Evolutionary conservation across 495 filamentous ascomycete genomes (phyloP).

Genomic region (Eremomyces bilateralis): DNA sequence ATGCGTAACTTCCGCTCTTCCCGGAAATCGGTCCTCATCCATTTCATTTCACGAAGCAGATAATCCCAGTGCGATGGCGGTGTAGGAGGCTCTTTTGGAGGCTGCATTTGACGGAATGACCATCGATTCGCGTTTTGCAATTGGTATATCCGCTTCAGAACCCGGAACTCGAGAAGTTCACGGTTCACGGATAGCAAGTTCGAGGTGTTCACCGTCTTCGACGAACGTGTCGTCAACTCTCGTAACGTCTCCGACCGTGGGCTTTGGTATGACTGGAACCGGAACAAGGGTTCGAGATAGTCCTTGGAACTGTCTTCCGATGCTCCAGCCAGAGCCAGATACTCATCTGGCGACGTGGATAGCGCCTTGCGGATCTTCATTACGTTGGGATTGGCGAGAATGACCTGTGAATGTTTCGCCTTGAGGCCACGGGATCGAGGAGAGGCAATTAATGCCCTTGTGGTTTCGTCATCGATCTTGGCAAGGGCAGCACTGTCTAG

Average conservation of each 20-base stretch:
- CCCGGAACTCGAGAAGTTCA: conserved; percentile 65
- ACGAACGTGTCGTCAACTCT: conserved; percentile 46
- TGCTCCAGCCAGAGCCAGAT: conserved; percentile 25
- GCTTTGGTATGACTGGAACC: conserved; percentile 39
- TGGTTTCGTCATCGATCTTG: too few species aligned
- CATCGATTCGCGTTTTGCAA: conserved; percentile 75
- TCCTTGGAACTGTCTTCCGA: conserved; percentile 37
- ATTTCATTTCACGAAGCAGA: conserved; percentile 75
- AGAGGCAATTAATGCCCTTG: too few species aligned
- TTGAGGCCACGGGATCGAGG: too few species aligned
- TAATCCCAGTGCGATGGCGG: conserved; percentile 64
- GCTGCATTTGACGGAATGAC: conserved; percentile 72
- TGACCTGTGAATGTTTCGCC: too few species aligned
- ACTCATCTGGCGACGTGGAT: too few species aligned
- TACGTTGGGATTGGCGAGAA: too few species aligned
- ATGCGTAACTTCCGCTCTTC: conserved; percentile 91
- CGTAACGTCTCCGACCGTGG: conserved; percentile 38
- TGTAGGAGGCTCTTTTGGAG: conserved; percentile 53
- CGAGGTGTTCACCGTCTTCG: conserved; percentile 61
- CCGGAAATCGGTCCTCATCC: conserved; percentile 90
- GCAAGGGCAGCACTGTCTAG: too few species aligned
- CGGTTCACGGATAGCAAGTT: conserved; percentile 56
- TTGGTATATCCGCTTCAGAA: conserved; percentile 65
- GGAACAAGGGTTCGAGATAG: conserved; percentile 65
- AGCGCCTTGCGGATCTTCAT: too few species aligned